Conservation (phyloP, 176 grass and related monocot species). For the sorghum (Sorghum bicolor) region Sorghum_bicolor_NCBIv3 NC_012879.2:162001-162500, state of each 20-base stretch:
- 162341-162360: too few species aligned
- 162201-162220: constrained; percentile 80
- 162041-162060: constrained; percentile 84
- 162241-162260: constrained; percentile 94
- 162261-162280: neutral
- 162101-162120: too few species aligned
- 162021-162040: constrained; percentile 85
- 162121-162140: too few species aligned
- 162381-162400: constrained; percentile 75
- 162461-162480: constrained; percentile 91
- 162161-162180: neutral
- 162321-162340: neutral
- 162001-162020: constrained; percentile 74
- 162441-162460: constrained; percentile 67
- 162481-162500: constrained; percentile 73
- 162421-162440: constrained; percentile 73
- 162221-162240: constrained; percentile 86
- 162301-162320: too few species aligned
- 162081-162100: too few species aligned
- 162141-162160: too few species aligned
- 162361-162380: constrained; percentile 73
- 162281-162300: too few species aligned
- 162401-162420: constrained; percentile 66
- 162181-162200: constrained; percentile 73
- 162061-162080: constrained; percentile 39